Evolutionary conservation across 2,329 filamentous ascomycete genomes (phyloP).

Genomic region (Claviceps cyperi): DNA sequence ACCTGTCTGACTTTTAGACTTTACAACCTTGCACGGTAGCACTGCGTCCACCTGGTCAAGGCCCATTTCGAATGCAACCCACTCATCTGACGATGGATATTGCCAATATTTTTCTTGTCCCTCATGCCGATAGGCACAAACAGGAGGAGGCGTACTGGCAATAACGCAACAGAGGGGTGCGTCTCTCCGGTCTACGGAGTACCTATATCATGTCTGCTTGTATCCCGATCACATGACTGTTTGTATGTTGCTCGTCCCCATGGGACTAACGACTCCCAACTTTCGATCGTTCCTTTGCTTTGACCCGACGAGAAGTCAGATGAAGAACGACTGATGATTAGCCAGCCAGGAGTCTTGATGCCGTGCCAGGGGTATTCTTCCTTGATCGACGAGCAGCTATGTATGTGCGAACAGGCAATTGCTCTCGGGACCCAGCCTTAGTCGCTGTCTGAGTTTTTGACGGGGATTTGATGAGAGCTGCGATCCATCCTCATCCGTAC

Average conservation of each 20-base stretch:
- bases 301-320: background rate
- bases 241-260: background rate
- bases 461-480: background rate
- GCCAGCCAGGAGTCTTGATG: background rate
- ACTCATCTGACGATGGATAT: background rate
- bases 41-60: background rate
- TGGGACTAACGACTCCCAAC: background rate
- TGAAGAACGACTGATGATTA: conserved; percentile 1
- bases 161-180: background rate
- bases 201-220: too few species aligned
- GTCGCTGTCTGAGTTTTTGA: background rate
- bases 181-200: too few species aligned
- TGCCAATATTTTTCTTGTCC: background rate
- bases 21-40: background rate
- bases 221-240: background rate
- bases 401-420: background rate
- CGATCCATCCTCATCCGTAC: background rate
- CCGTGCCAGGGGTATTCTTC: background rate
- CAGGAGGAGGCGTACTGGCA: background rate
- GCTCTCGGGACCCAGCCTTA: too few species aligned
- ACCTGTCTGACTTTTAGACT: background rate
- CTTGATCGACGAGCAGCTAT: background rate
- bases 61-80: background rate
- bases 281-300: background rate
- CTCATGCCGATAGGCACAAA: background rate